Base-by-base conservation (phyloP, 1,139 yeast genomes). In the Blastobotrys arbuscula region DNA sequence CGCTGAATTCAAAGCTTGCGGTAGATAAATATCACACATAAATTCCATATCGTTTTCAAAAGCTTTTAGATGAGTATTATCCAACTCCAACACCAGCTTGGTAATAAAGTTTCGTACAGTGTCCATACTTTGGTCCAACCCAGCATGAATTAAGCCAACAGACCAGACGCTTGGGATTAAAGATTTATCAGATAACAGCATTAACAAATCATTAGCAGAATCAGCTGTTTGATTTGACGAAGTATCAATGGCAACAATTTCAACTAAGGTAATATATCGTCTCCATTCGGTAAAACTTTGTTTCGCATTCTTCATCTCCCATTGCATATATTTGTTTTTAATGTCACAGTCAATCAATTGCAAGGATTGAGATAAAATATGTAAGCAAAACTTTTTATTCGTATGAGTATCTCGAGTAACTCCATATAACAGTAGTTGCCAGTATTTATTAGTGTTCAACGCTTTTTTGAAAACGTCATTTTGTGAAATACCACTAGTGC, bases 161-260 rank as follows among this genome's bases (percentile, higher is more conserved):
- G 86, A 84, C 95, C 96, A 89, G 7, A 73, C 63, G 0, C 78
- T 71, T 0, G 90, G 81, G 49, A 80, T 77, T 35, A 83, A 72
- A 18, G 74, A 65, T 0, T 81, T 74, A 1, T 62, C 56, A 1
- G 79, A 75, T 38, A 87, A 72, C 21, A 87, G 65, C 1, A 68
- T 69, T 4, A 81, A 65, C 38, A 89, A 76, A 59, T 87, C 96
- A 7, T 68, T 67, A 1, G 78, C 67, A 0, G 95, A 94, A 12
- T 89, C 96, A 56, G 82, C 82, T 0, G 92, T 81, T 65, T 89
- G 97, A 59, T 89, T 90, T 58, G 86, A 69, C 0, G 96, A 85
- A 0, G 96, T 82, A 62, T 89, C 97, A 43, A 89, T 76, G 1
- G 89, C 94, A 37, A 87, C 69, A 44, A 89, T 84, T 60, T 89